Evolutionary conservation across 441 rosid genomes (phyloP), one percentile per base, ranked within the genome.

Genomic region (Arabidopsis hybrid): DNA sequence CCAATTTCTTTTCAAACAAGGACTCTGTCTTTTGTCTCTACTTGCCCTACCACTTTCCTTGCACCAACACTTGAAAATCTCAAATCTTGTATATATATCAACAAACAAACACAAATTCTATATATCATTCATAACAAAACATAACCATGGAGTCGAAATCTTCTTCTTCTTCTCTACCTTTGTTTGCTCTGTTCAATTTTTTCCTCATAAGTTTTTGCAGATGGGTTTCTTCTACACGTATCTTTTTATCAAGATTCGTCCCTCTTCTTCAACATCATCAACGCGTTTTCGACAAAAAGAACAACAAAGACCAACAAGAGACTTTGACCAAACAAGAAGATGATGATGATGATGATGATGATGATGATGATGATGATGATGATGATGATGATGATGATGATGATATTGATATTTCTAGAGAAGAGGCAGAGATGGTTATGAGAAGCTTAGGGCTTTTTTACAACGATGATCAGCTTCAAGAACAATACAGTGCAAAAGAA

Each of bases 371-470:
- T 21, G 26, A 21, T 21, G 26, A 21, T 21, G 26, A 21, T 21
- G 26, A 21, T 21, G 26, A 21, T 21, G 26, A 21, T 21, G 26
- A 21, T 21, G 26, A 21, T 21, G 26, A 21, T 21, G 26, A 21
- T 21, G 26, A 21, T 21, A 21, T 21, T 68, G 53, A 18, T 66
- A 26, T 75, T 7, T 35, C 3, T 16, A 75, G 43, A 50, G 85
- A 84, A 62, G 89, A 90, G 3, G 83, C 83, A 52, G 84, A 86
- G 88, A 77, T 62, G 65, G 81, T 88, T 80, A 87, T 92, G 92
- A 79, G 50, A 58, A 76, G 61, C 0, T 56, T 92, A 75, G 88
- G 85, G 18, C 80, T 90, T 65, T 71, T 65, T 59, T 43, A 83
- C 6, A 31, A 4, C 69, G 79, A 64, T 46, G 81, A 80, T 61